Evolutionary conservation across 1,284 basidiomycete species (phyloP).

Genomic region (Papiliotrema laurentii): DNA sequence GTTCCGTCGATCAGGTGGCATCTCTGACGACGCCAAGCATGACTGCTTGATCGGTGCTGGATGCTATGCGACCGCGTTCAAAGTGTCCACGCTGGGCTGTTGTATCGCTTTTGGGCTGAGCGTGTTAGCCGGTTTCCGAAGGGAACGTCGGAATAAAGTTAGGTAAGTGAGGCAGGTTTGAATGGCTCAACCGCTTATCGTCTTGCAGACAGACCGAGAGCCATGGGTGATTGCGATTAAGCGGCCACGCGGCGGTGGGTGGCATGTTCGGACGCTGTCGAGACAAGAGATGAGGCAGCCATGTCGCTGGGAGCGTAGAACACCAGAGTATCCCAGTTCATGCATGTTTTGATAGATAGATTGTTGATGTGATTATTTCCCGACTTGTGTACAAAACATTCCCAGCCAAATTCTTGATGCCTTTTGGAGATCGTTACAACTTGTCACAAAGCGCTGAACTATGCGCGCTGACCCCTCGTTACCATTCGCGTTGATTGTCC

Average conservation of each 20-base stretch:
- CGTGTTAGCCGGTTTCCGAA: constrained; percentile 32
- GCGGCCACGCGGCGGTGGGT: constrained; percentile 9
- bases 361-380: no score
- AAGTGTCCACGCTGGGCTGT: constrained; percentile 33
- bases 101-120: constrained; percentile 36
- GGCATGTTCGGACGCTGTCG: background rate
- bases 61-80: constrained; percentile 45
- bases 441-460: background rate
- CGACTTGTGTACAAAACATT: no score
- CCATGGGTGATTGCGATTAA: no score
- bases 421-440: constrained; percentile 1
- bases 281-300: no score
- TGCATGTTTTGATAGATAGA: no score
- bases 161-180: no score
- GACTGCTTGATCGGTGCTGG: constrained; percentile 29
- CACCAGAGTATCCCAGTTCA: no score
- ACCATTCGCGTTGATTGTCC: background rate
- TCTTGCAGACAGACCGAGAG: no score
- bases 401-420: no score
- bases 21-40: constrained; percentile 10
- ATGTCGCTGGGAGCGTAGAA: no score
- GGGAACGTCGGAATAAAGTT: constrained; percentile 30
- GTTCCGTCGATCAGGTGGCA: constrained; percentile 1
- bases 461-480: background rate
- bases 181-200: no score